Base-by-base conservation (phyloP, 1,139 yeast species). In the Kodamaea suecica region DNA sequence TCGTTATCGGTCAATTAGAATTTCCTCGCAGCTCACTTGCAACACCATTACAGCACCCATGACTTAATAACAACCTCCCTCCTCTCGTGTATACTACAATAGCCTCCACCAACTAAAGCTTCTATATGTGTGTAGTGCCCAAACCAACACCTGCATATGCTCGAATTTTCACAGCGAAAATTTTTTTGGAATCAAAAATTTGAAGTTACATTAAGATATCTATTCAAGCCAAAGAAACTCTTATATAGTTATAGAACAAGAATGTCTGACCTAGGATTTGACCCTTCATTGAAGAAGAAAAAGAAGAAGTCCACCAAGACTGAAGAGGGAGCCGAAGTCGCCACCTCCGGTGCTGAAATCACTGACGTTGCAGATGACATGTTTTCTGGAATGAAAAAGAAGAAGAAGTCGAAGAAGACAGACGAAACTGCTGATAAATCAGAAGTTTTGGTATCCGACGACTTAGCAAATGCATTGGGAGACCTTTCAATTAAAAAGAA, bases 201-300 rank as follows among this genome's bases (percentile, higher is more conserved):
- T 10, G 23, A 7, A n/a, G n/a, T n/a, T n/a, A n/a, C n/a, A n/a
- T n/a, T n/a, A n/a, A n/a, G n/a, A n/a, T n/a, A n/a, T n/a, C n/a
- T n/a, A n/a, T n/a, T n/a, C n/a, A n/a, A n/a, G n/a, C n/a, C n/a
- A n/a, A n/a, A n/a, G n/a, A n/a, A n/a, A n/a, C n/a, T n/a, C n/a
- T 28, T 16, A 34, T 15, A 30, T 25, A 16, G 31, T 21, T 17
- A 29, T 25, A 19, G 21, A 19, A 19, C n/a, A 20, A 41, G 11
- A 32, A 70, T 70, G 76, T 61, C 70, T 53, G 88, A 80, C 50
- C 70, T 82, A 59, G 90, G 87, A 42, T 82, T 83, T 58, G 94
- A 84, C 60, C 85, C 87, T 41, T 62, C 78, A 27, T 69, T 81
- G 57, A 86, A 86, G 74, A 86, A 86, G 75, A 87, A 87, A 80